Percentiles rank a stretch among this genome's conserved stretches.
Evolutionary conservation across 306 rosid species (phyloP).

Genomic region (Casuarina equisetifolia): DNA sequence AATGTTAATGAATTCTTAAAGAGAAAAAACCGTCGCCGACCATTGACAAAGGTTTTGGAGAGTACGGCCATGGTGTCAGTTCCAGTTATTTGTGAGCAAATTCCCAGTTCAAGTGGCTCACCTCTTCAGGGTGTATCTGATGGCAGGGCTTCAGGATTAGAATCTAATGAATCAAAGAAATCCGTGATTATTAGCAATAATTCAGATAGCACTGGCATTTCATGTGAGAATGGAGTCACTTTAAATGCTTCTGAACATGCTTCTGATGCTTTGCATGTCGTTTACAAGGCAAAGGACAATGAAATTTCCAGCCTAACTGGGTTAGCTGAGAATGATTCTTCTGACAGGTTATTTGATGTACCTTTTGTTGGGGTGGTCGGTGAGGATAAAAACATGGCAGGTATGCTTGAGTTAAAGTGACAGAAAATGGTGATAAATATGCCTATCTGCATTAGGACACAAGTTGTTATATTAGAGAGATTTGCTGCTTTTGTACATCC

Average conservation of each 20-base stretch:
- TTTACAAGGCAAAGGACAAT: slow-evolving; percentile 48
- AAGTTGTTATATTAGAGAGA: slow-evolving; percentile 13
- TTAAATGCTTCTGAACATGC: slow-evolving; percentile 50
- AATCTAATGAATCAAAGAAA: slow-evolving; percentile 56
- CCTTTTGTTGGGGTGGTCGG: slow-evolving; percentile 49
- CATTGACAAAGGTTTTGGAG: slow-evolving; percentile 86
- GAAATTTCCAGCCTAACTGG: slow-evolving; percentile 45
- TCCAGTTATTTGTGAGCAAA: slow-evolving; percentile 66
- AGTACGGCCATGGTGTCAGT: slow-evolving; percentile 80
- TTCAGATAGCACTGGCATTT: slow-evolving; percentile 46
- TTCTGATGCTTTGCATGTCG: slow-evolving; percentile 40
- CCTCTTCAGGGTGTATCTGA: slow-evolving; percentile 51
- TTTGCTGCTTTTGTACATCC: not conserved
- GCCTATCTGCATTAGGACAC: not conserved
- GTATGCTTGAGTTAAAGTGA: slow-evolving; percentile 37
- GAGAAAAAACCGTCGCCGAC: slow-evolving; percentile 72
- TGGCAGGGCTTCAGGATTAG: slow-evolving; percentile 51
- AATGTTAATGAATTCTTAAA: slow-evolving; percentile 62
- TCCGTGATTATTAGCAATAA: slow-evolving; percentile 31
- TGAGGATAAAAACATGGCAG: slow-evolving; percentile 60
- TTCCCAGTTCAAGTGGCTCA: slow-evolving; percentile 58
- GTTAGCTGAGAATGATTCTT: slow-evolving; percentile 47
- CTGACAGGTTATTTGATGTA: slow-evolving; percentile 59
- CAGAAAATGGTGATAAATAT: not conserved
- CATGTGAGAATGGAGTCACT: slow-evolving; percentile 59